Conservation (phyloP, 2,329 filamentous ascomycete genomes). For the Emergomyces orientalis region DNA sequence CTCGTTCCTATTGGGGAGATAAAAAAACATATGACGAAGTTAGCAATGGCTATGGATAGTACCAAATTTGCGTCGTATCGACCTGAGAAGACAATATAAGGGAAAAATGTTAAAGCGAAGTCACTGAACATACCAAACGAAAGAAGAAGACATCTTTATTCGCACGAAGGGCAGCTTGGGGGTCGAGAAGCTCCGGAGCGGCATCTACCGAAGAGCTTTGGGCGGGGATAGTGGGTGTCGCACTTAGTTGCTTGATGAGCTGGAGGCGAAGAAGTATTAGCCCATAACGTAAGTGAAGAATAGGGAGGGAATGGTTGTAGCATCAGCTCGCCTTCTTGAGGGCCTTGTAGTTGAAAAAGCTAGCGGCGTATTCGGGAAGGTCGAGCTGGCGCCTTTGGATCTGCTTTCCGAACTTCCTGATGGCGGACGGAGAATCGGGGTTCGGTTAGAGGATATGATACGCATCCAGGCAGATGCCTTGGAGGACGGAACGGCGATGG, state of each 20-base stretch:
- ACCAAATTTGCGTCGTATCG: background rate
- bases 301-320: background rate
- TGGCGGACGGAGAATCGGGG: background rate
- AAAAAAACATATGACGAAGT: background rate
- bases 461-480: background rate
- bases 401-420: conserved; percentile 99
- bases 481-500: too few species aligned
- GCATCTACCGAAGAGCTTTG: conserved; percentile 50
- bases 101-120: background rate
- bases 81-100: background rate
- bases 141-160: conserved; percentile 99
- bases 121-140: conserved; percentile 59
- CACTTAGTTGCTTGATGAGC: conserved; percentile 97
- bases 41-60: background rate
- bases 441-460: background rate
- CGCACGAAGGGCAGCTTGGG: conserved; percentile 83
- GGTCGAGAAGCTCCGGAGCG: conserved; percentile 49
- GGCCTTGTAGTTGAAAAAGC: conserved; percentile 98
- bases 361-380: conserved; percentile 97
- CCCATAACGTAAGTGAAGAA: conserved; percentile 1
- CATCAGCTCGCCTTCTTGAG: conserved; percentile 74
- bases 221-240: conserved; percentile 72
- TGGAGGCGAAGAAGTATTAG: conserved; percentile 35
- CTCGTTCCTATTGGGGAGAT: conserved; percentile 61
- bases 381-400: conserved; percentile 99